Base-by-base conservation (phyloP, 129 eudicot species). In the Oenanthe sinensis region DNA sequence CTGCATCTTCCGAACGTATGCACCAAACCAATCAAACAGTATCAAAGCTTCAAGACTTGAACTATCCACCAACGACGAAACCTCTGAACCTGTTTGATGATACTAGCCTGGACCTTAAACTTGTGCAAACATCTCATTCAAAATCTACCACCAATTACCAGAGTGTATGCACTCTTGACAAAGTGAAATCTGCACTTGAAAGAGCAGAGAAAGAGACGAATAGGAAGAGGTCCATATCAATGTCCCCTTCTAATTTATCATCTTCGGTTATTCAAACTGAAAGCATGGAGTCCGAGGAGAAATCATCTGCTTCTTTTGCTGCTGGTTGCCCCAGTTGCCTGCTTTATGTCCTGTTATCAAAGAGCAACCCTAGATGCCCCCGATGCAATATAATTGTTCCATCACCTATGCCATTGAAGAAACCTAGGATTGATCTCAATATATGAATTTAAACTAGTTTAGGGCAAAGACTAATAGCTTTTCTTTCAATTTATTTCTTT, bases 121-220 rank as follows among this genome's bases (percentile, higher is more conserved):
- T 95, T 6, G 92, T 91, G 19, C 75, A 84, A 15, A 70, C 87
- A 43, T 74, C 93, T 15, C 70, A 46, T 20, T 12, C 60, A 15
- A 50, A 84, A 9, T 80, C 90, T 6, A 79, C 88, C 2, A 80
- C 87, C 13, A 55, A 58, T 84, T 92, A 92, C 86, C 90, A 86
- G 73, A 90, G 91, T 44, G 96, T 87, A 1, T 96, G 99, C 87
- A 96, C 99, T 58, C 84, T 96, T 6, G 99, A 96, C 80, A 96
- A 96, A 76, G 99, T 96, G 43, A 96, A 96, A 60, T 92, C 85
- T 6, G 99, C 99, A 0, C 95, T 96, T 16, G 99, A 96, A 79
- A 89, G 97, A 24, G 99, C 95, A 5, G 96, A 92, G 83, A 81
- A 85, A 52, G 92, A 89, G 72, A 83, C 88, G 0, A 68, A 77